A percentile compares a stretch with the other conserved stretches of the same genome.
Evolutionary conservation across 805 yeast genomes (phyloP).

Genomic region (Lipomyces sp.): DNA sequence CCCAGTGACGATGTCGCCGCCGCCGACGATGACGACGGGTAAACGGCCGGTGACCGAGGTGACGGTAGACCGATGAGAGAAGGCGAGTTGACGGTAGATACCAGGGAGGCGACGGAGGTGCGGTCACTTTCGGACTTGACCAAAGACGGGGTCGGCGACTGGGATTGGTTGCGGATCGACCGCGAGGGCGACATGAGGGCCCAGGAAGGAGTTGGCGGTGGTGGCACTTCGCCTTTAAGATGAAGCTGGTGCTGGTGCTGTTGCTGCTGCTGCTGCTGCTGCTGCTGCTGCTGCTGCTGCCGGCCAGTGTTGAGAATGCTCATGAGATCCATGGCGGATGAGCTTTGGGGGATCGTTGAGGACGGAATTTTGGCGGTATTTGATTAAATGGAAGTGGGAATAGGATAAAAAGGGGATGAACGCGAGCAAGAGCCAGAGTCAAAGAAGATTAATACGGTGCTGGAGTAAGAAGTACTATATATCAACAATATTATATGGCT

Average conservation of each 20-base stretch:
- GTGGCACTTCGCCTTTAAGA: slow-evolving; percentile 1
- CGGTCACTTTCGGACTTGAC: slow-evolving; percentile 35
- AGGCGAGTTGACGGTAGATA: slow-evolving; percentile 34
- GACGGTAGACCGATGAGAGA: slow-evolving; percentile 36
- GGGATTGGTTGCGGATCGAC: slow-evolving; percentile 34
- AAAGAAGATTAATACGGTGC: neutral
- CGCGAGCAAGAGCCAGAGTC: neutral
- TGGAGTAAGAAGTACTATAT: neutral
- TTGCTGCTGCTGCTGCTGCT: slow-evolving; percentile 24
- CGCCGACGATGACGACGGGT: neutral
- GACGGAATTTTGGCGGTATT: slow-evolving; percentile 7
- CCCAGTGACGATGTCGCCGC: no score
- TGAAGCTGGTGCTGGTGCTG: slow-evolving; percentile 6
- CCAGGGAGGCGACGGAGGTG: slow-evolving; percentile 37
- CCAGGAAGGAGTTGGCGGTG: slow-evolving; percentile 19
- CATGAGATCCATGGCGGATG: slow-evolving; percentile 25
- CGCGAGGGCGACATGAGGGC: slow-evolving; percentile 34
- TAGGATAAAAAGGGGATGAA: neutral
- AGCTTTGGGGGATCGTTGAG: slow-evolving; percentile 1
- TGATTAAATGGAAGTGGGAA: no score
- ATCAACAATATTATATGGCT: no score
- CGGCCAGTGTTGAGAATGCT: slow-evolving; percentile 35
- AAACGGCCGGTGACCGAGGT: slow-evolving; percentile 33
- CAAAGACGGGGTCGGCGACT: slow-evolving; percentile 36
- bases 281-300: slow-evolving; percentile 21